Evolutionary conservation across 129 eudicot genomes (phyloP), one percentile per base, ranked within the genome.

Genomic region (Flaveria robusta): DNA sequence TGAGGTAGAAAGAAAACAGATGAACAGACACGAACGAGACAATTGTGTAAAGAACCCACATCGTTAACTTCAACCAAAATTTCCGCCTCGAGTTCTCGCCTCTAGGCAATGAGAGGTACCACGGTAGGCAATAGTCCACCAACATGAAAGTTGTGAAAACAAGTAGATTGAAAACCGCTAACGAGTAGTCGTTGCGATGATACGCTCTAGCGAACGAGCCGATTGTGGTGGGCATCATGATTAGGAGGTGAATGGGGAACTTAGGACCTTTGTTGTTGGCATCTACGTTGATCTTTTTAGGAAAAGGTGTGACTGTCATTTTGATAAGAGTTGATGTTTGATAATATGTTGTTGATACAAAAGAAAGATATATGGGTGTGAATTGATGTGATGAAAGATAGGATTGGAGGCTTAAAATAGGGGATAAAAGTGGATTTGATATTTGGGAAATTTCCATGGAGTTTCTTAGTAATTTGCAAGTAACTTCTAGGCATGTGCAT

Each of bases 71-170:
- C 29, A 74, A 4, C 79, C 59, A 46, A 4, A 74, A 74, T 23
- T 63, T 62, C 20, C 24, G 45, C 45, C 60, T 62, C 15, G 47
- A 26, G 45, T 74, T 74, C 71, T 74, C 71, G 49, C 64, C n/a
- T 29, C 27, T 74, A 46, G 71, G 79, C 68, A 74, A 2, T 5
- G 79, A n/a, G 12, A 26, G 31, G 47, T 24, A 74, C 14, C 18
- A 45, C 6, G 47, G 37, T 13, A 74, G n/a, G 60, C 26, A 74
- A 5, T 12, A 74, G 19, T 63, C 34, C 9, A 46, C 67, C 71
- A 74, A 58, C 3, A 27, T 3, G 27, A 74, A 60, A 27, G 22
- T 5, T 10, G 54, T 9, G 2, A 43, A 62, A 45, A 63, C 20
- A 12, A 74, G 12, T 3, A 63, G 20, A 74, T 13, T 16, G 15